Conservation (phyloP, 306 rosid genomes). For the Prunus mume region DNA sequence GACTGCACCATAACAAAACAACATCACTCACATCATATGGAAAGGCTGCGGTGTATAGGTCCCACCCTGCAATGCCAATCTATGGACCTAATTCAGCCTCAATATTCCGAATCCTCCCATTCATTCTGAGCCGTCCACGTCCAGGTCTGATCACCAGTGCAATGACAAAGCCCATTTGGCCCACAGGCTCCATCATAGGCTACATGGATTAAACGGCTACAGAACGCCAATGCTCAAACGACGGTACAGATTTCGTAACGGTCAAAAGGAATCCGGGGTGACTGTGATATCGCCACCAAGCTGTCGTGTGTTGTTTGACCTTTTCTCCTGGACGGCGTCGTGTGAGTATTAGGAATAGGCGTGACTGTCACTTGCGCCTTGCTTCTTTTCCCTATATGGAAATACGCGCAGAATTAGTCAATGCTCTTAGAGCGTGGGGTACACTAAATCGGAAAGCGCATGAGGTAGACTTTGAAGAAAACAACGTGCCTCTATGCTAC, state of each 20-base stretch:
- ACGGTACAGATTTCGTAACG: slow-evolving; percentile 17
- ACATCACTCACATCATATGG: not conserved
- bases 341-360: not conserved
- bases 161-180: not conserved
- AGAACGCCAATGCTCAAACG: not conserved
- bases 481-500: not conserved
- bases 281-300: slow-evolving; percentile 36
- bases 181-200: not conserved
- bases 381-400: not conserved
- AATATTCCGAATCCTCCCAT: not conserved
- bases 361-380: not conserved
- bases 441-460: not conserved
- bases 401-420: not conserved
- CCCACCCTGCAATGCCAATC: not conserved
- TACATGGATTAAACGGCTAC: not conserved
- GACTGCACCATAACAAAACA: not conserved
- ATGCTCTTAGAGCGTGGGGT: not conserved
- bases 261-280: slow-evolving; percentile 12
- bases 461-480: not conserved
- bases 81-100: not conserved
- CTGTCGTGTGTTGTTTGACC: not conserved
- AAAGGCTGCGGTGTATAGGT: not conserved
- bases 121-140: not conserved
- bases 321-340: not conserved
- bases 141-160: not conserved